phyloP scores from a whole-genome alignment of 768 basidiomycete species.

The Hericium erinaceus region DNA sequence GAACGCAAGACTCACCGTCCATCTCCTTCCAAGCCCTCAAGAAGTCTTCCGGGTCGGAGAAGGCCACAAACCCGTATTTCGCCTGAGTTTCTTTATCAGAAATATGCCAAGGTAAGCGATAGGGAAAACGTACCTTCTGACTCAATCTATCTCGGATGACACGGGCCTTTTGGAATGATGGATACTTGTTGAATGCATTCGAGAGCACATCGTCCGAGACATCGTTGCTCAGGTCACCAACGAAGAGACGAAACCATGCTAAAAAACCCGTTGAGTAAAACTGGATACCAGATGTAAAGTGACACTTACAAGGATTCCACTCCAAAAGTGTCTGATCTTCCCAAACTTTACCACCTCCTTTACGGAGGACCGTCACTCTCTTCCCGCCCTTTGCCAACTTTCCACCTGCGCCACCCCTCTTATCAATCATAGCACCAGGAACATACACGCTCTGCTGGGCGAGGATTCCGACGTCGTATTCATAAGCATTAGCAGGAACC shows the following conservation, averaged over 20 bases:
- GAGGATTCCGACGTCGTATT: constrained; percentile 85
- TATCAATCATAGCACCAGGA: constrained; percentile 85
- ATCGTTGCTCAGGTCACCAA: constrained; percentile 96
- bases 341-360: constrained; percentile 96
- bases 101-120: not conserved
- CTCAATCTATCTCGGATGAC: constrained; percentile 93
- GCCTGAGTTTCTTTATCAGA: constrained; percentile 42
- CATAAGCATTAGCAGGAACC: constrained; percentile 84
- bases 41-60: constrained; percentile 98
- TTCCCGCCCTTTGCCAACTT: constrained; percentile 87
- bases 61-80: constrained; percentile 95
- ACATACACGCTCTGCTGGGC: constrained; percentile 91
- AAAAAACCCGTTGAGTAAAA: constrained; percentile 5
- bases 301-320: constrained; percentile 86
- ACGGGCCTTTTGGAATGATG: constrained; percentile 89
- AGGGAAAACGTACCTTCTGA: constrained; percentile 57
- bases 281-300: not conserved
- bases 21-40: constrained; percentile 98
- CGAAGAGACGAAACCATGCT: constrained; percentile 98
- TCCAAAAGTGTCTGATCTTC: constrained; percentile 95
- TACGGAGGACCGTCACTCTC: constrained; percentile 86
- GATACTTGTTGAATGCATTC: constrained; percentile 88
- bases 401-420: constrained; percentile 76
- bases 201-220: constrained; percentile 92
- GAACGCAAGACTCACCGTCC: constrained; percentile 60